Percentiles rank a stretch among this genome's conserved stretches.
These are phyloP conservation scores for Kernera saxatilis DNA, from an alignment of 345 rosid genomes.

Conservation along the genomic window DNA sequence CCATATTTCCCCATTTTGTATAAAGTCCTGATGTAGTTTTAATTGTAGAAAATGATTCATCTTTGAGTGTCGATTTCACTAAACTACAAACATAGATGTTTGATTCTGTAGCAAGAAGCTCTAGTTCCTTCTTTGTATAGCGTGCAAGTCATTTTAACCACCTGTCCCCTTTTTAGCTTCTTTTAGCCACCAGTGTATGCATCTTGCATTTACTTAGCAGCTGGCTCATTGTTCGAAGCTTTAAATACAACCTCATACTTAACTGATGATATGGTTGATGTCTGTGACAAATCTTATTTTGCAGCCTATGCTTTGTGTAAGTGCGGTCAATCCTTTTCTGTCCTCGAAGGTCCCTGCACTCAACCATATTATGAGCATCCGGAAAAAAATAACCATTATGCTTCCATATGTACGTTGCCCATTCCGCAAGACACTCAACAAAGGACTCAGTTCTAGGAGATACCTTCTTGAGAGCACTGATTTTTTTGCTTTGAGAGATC, in stretches of 20 bases:
- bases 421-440: conserved; percentile 68
- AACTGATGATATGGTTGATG: conserved; percentile 8
- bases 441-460: conserved; percentile 82
- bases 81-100: not conserved
- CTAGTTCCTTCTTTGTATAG: not conserved
- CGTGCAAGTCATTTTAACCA: no score
- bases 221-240: not conserved
- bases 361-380: conserved; percentile 58
- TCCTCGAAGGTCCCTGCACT: conserved; percentile 90
- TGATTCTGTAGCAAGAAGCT: not conserved
- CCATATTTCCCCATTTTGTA: no score
- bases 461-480: conserved; percentile 91
- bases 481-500: conserved; percentile 85
- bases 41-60: not conserved
- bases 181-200: not conserved
- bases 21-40: not conserved
- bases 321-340: conserved; percentile 91
- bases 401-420: conserved; percentile 90
- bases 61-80: not conserved
- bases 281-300: conserved; percentile 22
- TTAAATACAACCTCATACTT: not conserved
- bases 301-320: conserved; percentile 96
- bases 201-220: not conserved
- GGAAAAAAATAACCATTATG: conserved; percentile 74
- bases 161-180: not conserved